A percentile compares a stretch with the other conserved stretches of the same genome.
phyloP scores from a whole-genome alignment of 1,284 basidiomycete genomes.

The Bondarzewia mesenterica region DNA sequence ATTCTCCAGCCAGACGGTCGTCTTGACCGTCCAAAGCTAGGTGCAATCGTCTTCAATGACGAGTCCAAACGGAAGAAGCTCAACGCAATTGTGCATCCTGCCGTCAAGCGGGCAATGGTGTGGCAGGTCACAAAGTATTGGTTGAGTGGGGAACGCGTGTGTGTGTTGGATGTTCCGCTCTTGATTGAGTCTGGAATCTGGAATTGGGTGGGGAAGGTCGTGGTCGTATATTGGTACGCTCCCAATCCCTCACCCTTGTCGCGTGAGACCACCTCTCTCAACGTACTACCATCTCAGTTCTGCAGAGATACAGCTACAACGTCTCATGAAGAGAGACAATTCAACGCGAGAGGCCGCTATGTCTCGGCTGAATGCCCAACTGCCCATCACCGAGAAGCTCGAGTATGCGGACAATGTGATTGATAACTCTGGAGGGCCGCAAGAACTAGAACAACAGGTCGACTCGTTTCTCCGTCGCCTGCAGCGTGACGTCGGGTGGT shows the following conservation, averaged over 20 bases:
- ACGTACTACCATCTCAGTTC: slow-evolving; percentile 36
- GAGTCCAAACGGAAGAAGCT: slow-evolving; percentile 63
- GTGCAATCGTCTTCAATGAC: slow-evolving; percentile 80
- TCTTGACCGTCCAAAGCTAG: slow-evolving; percentile 81
- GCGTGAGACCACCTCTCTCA: not conserved
- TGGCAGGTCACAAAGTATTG: slow-evolving; percentile 66
- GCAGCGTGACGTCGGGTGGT: slow-evolving; percentile 46
- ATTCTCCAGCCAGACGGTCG: slow-evolving; percentile 65
- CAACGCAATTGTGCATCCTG: slow-evolving; percentile 87
- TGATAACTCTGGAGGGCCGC: slow-evolving; percentile 78
- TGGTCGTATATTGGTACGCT: slow-evolving; percentile 85
- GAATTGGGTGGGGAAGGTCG: slow-evolving; percentile 77
- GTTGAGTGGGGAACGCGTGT: slow-evolving; percentile 71
- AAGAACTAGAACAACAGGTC: slow-evolving; percentile 68
- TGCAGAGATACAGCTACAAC: slow-evolving; percentile 68
- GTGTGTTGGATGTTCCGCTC: slow-evolving; percentile 90
- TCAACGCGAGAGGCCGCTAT: slow-evolving; percentile 57
- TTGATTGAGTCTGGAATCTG: slow-evolving; percentile 87
- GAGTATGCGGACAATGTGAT: slow-evolving; percentile 80
- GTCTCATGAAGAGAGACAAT: slow-evolving; percentile 66
- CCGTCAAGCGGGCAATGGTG: slow-evolving; percentile 73
- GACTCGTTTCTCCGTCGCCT: slow-evolving; percentile 54
- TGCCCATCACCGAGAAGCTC: slow-evolving; percentile 75
- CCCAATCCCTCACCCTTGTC: not conserved
- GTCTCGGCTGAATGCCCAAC: slow-evolving; percentile 73